Base-by-base conservation (phyloP, 129 eudicot genomes). In the Dittrichia graveolens region DNA sequence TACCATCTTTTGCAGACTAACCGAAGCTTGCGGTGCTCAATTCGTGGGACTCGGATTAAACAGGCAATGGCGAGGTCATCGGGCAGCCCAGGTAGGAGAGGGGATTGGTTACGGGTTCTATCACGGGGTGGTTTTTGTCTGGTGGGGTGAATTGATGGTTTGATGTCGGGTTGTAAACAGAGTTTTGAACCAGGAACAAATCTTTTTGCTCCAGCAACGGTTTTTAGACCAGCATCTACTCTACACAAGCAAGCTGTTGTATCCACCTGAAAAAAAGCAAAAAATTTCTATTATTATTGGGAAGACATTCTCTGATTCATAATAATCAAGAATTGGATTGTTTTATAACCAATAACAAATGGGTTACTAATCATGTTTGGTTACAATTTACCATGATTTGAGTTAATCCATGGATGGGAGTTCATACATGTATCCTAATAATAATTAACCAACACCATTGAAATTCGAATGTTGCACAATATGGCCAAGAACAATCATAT, bases 41-140 rank as follows among this genome's bases (percentile, higher is more conserved):
- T 76, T 71, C 96, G 79, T 19, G 92, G 96, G 63, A 86, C 92
- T 19, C 96, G 89, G 52, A 86, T 89, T 42, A 89, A 43, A 80
- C 96, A 89, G 77, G 96, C 96, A 52, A 89, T 89, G 62, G 96
- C 90, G 13, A 89, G 88, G 67, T 89, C 96, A 71, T 89, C 96
- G 40, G 96, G 96, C 71, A 89, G 92, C 69, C 92, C 96, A 1
- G 96, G 90, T 37, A 89, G 81, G 50, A 89, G 83, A 76, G 96
- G 96, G 40, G 92, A 72, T 58, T 80, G 92, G 77, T 55, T 89
- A 63, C 92, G 79, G 62, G 75, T 84, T 80, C 85, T 66, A 43
- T 86, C 92, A 37, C 92, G 88, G 8, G 85, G 38, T 39, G 88
- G 90, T 64, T 86, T 89, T 69, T 84, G 92, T 64, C 90, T 61